Evolutionary conservation across 805 yeast species (phyloP).

Genomic region (Ascoidea tarda): DNA sequence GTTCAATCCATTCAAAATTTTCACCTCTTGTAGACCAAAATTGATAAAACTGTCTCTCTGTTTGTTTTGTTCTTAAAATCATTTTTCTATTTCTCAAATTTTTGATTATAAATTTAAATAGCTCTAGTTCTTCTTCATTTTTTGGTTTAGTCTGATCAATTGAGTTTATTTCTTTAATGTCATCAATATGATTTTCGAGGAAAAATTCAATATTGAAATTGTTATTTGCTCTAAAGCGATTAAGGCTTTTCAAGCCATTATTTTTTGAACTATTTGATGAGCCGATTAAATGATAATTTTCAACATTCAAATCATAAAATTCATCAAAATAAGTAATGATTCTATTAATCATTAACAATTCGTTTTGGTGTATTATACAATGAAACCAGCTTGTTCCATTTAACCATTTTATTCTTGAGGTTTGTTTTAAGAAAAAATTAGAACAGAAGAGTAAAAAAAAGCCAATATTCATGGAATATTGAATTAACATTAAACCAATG

Average conservation of each 20-base stretch:
- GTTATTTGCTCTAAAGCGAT: background rate
- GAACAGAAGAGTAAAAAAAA: background rate
- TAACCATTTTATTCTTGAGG: constrained; percentile 18
- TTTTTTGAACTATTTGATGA: background rate
- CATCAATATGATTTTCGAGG: background rate
- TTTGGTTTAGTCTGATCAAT: background rate
- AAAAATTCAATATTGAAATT: too few species aligned
- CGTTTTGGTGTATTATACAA: constrained; percentile 19
- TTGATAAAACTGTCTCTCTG: constrained; percentile 58
- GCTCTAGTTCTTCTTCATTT: constrained; percentile 1
- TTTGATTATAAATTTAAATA: constrained; percentile 8
- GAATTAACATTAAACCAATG: background rate
- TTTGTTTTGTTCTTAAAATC: constrained; percentile 38
- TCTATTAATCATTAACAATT: constrained; percentile 19
- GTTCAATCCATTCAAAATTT: constrained; percentile 81
- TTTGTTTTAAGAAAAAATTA: constrained; percentile 6
- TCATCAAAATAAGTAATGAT: constrained; percentile 28
- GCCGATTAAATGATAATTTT: constrained; percentile 22
- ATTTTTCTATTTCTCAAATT: constrained; percentile 20
- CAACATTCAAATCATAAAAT: constrained; percentile 24
- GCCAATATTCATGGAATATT: background rate
- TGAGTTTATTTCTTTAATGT: background rate
- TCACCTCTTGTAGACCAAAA: constrained; percentile 84
- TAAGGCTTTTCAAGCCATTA: background rate
- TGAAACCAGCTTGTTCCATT: constrained; percentile 17